Base-by-base conservation (phyloP, 2,329 filamentous ascomycete species). In the Seiridium cupressi region DNA sequence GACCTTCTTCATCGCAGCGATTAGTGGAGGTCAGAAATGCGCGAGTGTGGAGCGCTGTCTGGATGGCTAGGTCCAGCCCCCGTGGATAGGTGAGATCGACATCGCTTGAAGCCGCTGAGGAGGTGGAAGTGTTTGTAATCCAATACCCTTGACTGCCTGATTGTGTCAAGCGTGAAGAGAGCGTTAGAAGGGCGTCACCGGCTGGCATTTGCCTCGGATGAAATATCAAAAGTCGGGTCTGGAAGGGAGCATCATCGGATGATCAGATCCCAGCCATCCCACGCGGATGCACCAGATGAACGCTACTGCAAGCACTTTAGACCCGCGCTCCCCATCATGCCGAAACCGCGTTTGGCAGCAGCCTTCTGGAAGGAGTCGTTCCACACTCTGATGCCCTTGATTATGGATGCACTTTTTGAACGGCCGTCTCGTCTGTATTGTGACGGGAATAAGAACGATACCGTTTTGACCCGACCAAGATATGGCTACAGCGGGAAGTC, bases 281-380 rank as follows among this genome's bases (percentile, higher is more conserved):
- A 34, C 48, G 48, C 31, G 48, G 32, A 13, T 34, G 34, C 49
- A 11, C 49, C 35, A 4, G 11, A 18, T n/a, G 1, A 6, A 53
- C 49, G 49, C 49, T 53, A 53, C 49, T 53, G 49, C 49, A 53
- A 35, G 49, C 49, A 36, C 49, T 53, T 38, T 36, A 49, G 44
- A 53, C 32, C 38, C 49, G 31, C 46, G 31, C 49, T 53, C 35
- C 34, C 5, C 34, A 18, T 38, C 49, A 13, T 18, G 34, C 13
- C 49, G 32, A n/a, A 36, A 53, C 32, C 11, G 32, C 18, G 35
- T 53, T n/a, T 26, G 32, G 49, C 49, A n/a, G 35, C 34, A 38
- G 13, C 38, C 8, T 35, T 36, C 49, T 38, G 49, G 34, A 40
- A 53, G 34, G 49, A 53, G 18, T 53, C 34, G 35, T 53, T n/a